A percentile compares a stretch with the other conserved stretches of the same genome.
These are phyloP conservation scores for Ensete ventricosum DNA, from an alignment of 176 grass and related monocot genomes.

Conservation along the genomic window DNA sequence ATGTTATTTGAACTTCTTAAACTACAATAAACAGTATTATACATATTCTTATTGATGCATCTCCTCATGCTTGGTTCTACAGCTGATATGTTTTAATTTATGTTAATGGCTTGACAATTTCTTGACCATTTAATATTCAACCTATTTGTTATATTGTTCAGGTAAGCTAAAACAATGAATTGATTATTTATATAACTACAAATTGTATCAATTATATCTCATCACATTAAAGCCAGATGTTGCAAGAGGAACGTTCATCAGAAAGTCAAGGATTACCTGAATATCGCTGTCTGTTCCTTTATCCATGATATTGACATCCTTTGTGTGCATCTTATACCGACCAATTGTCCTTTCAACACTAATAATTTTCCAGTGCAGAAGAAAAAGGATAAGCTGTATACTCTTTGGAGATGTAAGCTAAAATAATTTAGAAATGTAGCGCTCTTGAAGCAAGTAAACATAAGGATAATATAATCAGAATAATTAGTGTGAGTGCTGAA, in stretches of 20 bases:
- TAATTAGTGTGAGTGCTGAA: no score
- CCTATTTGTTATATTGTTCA: no score
- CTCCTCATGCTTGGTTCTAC: neutral
- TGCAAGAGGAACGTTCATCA: neutral
- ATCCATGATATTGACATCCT: neutral
- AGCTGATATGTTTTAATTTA: neutral
- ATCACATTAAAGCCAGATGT: neutral
- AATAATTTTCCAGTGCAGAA: neutral
- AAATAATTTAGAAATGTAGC: no score
- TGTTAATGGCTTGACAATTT: neutral
- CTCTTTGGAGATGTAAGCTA: no score
- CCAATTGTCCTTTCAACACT: neutral
- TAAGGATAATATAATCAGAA: no score
- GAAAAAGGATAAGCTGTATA: neutral
- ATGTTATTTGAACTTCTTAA: no score
- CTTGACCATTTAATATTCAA: no score
- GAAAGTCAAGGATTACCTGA: neutral
- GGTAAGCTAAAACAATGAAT: no score
- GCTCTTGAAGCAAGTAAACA: no score
- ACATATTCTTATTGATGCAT: neutral
- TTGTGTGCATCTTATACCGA: conserved; percentile 9
- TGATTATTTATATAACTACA: neutral
- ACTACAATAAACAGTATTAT: no score
- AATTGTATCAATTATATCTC: neutral
- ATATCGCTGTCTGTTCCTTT: neutral